These are phyloP conservation scores for Helenozyma rhizophorensis DNA, from an alignment of 805 yeast species.

Conservation along the genomic window DNA sequence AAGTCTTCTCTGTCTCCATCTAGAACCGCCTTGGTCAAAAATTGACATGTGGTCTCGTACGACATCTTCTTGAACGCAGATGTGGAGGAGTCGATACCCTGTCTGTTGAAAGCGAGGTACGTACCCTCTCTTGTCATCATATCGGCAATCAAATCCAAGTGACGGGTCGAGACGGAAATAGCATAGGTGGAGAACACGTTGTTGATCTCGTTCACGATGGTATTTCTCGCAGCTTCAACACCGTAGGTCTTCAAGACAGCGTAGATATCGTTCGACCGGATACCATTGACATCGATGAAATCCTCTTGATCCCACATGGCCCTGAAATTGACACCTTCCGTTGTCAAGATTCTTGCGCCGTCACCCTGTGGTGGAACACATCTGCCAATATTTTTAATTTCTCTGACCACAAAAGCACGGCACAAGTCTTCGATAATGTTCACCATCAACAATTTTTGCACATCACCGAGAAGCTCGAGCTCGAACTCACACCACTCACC, in stretches of 20 bases:
- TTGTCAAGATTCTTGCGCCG: conserved; percentile 73
- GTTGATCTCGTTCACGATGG: conserved; percentile 92
- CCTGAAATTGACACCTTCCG: conserved; percentile 97
- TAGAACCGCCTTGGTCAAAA: conserved; percentile 92
- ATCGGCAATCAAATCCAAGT: conserved; percentile 94
- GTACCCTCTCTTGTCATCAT: conserved; percentile 99
- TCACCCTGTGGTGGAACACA: conserved; percentile 75
- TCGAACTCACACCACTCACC: conserved; percentile 95
- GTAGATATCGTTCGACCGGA: conserved; percentile 87
- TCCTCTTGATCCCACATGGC: conserved; percentile 99
- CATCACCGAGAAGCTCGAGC: conserved; percentile 75
- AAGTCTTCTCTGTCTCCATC: conserved; percentile 86
- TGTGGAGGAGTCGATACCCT: conserved; percentile 93
- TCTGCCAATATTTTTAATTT: conserved; percentile 86
- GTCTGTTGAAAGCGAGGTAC: conserved; percentile 94
- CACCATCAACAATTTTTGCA: conserved; percentile 94
- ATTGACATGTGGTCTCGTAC: conserved; percentile 96
- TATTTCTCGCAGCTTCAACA: conserved; percentile 98
- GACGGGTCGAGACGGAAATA: conserved; percentile 87
- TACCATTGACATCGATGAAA: conserved; percentile 83
- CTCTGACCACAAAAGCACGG: conserved; percentile 86
- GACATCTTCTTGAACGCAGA: conserved; percentile 99
- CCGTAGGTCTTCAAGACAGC: conserved; percentile 91
- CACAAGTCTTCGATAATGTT: conserved; percentile 92
- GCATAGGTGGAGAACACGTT: conserved; percentile 96